These are phyloP conservation scores for Colletotrichum navitas DNA, from an alignment of 2,329 filamentous ascomycete species.

Conservation along the genomic window DNA sequence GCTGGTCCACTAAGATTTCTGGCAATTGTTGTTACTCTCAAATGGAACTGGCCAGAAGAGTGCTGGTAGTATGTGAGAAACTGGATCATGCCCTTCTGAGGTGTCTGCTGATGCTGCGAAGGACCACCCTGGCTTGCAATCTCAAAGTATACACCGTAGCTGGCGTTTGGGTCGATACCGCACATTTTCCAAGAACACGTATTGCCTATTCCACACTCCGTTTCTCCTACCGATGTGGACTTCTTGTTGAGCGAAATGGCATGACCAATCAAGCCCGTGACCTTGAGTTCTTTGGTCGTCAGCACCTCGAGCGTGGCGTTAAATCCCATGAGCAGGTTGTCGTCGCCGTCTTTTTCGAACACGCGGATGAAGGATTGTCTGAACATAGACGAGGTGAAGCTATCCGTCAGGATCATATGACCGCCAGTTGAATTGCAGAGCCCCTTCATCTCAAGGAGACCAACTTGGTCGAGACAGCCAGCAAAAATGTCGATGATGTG, in stretches of 20 bases:
- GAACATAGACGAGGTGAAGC: constrained; percentile 99
- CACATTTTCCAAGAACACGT: constrained; percentile 99
- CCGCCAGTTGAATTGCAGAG: constrained; percentile 96
- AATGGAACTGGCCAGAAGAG: constrained; percentile 94
- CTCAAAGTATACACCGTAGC: constrained; percentile 97
- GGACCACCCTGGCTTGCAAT: constrained; percentile 94
- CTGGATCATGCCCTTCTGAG: constrained; percentile 95
- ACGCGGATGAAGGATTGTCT: constrained; percentile 98
- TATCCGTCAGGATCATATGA: constrained; percentile 98
- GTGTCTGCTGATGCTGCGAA: constrained; percentile 84
- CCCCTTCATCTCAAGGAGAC: constrained; percentile 97
- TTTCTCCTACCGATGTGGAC: constrained; percentile 95
- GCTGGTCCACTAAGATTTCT: constrained; percentile 92
- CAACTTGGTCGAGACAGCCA: constrained; percentile 96
- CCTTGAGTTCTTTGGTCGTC: constrained; percentile 98
- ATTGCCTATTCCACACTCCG: constrained; percentile 97
- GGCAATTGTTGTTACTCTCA: constrained; percentile 94
- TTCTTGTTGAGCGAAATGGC: constrained; percentile 98
- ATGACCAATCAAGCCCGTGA: constrained; percentile 96
- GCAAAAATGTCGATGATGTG: constrained; percentile 98
- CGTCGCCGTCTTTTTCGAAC: constrained; percentile 95
- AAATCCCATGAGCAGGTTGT: constrained; percentile 97
- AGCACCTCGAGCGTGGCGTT: constrained; percentile 96
- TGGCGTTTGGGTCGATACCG: constrained; percentile 92
- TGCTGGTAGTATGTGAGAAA: constrained; percentile 99